phyloP scores from a whole-genome alignment of 805 yeast genomes.

The Kockiozyma suomiensis region DNA sequence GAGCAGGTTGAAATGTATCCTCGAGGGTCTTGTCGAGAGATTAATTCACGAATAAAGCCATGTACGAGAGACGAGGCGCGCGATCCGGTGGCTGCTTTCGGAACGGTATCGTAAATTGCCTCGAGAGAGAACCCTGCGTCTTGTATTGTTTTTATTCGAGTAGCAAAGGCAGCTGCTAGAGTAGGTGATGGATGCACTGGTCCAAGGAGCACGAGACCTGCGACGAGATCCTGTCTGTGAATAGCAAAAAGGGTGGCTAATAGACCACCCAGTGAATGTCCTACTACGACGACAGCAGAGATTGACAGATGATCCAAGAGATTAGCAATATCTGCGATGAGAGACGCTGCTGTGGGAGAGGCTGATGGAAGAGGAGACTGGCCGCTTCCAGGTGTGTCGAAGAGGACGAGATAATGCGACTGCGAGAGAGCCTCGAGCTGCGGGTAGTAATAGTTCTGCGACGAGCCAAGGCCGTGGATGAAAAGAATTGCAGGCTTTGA shows the following conservation, averaged over 20 bases:
- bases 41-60: constrained; percentile 12
- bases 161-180: background rate
- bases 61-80: constrained; percentile 1
- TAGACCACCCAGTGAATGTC: constrained; percentile 15
- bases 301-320: constrained; percentile 1
- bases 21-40: constrained; percentile 9
- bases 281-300: constrained; percentile 9
- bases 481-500: background rate
- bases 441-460: constrained; percentile 17
- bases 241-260: constrained; percentile 2
- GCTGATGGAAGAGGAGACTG: constrained; percentile 5
- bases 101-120: constrained; percentile 7
- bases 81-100: constrained; percentile 3
- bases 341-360: background rate
- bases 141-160: constrained; percentile 4
- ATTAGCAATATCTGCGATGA: background rate
- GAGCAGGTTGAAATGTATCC: constrained; percentile 9
- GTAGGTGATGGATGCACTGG: constrained; percentile 10
- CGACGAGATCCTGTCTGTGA: background rate
- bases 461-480: constrained; percentile 16
- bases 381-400: constrained; percentile 16
- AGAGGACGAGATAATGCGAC: constrained; percentile 1
- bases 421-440: constrained; percentile 3
- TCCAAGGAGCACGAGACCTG: constrained; percentile 8
- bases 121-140: constrained; percentile 2